These are phyloP conservation scores for Penicillium herquei DNA, from an alignment of 495 filamentous ascomycete genomes.

Conservation along the genomic window DNA sequence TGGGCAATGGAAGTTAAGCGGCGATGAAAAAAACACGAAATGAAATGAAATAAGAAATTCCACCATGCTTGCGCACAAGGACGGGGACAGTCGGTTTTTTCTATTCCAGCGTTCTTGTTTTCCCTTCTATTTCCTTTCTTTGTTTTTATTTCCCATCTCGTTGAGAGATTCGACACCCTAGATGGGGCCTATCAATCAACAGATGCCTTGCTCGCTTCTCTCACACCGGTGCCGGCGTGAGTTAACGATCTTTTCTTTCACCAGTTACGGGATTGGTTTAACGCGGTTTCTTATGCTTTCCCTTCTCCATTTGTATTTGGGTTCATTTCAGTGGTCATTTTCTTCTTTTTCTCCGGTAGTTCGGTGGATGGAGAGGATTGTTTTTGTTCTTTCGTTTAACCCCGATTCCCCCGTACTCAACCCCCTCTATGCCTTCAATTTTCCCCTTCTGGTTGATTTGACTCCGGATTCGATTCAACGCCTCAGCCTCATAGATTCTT, in stretches of 20 bases:
- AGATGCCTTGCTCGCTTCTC: slow-evolving; percentile 11
- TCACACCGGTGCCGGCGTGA: slow-evolving; percentile 15
- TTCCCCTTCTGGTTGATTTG: too few species aligned
- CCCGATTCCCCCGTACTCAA: not conserved
- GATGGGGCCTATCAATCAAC: slow-evolving; percentile 10
- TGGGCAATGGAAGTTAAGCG: slow-evolving; percentile 92
- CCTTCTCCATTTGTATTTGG: not conserved
- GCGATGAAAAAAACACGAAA: slow-evolving; percentile 43
- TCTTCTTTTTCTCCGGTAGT: slow-evolving; percentile 2
- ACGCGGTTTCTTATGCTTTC: slow-evolving; percentile 11
- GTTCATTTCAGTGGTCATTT: not conserved
- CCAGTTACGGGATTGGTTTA: slow-evolving; percentile 11
- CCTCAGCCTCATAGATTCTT: slow-evolving; percentile 1
- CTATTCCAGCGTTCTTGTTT: slow-evolving; percentile 8
- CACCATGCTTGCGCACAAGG: not conserved
- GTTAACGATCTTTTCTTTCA: slow-evolving; percentile 24
- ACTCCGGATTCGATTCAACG: not conserved
- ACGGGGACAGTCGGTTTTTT: not conserved
- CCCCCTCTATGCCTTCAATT: not conserved
- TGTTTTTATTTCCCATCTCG: slow-evolving; percentile 3
- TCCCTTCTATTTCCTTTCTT: not conserved
- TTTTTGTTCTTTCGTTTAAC: slow-evolving; percentile 2
- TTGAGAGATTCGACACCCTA: slow-evolving; percentile 10
- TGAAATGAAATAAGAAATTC: not conserved
- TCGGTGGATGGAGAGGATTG: slow-evolving; percentile 1